Conservation (phyloP, 148 eudicot species). For the Rhododendron simsii region DNA sequence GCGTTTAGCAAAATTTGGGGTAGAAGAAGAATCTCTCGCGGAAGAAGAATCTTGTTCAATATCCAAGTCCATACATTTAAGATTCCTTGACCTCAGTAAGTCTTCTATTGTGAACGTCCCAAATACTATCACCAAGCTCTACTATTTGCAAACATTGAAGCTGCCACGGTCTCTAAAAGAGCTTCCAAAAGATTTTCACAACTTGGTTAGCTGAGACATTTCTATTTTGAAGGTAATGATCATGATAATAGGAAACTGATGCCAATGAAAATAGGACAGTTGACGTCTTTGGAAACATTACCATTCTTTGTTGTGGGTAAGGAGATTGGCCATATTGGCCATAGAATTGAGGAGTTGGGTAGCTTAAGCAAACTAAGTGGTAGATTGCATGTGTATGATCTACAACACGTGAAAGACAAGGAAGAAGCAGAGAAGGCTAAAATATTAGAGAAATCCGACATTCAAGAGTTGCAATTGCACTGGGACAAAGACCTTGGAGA, state of each 20-base stretch:
- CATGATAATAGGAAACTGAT: not conserved
- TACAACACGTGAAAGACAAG: not conserved
- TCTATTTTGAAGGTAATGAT: not conserved
- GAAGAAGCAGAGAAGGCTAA: not conserved
- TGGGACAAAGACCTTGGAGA: not conserved
- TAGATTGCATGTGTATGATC: not conserved
- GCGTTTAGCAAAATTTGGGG: no score
- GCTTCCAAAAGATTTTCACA: not conserved
- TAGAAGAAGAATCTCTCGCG: no score
- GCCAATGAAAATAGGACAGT: not conserved
- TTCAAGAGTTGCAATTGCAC: not conserved
- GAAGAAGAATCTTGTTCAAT: no score
- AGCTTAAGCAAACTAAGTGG: not conserved
- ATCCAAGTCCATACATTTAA: no score
- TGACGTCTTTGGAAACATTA: not conserved
- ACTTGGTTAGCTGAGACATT: not conserved
- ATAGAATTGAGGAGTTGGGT: not conserved
- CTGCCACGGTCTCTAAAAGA: no score
- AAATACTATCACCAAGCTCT: no score
- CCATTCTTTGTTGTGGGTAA: not conserved
- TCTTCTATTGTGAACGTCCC: no score
- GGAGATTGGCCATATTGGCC: not conserved
- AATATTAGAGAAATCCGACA: not conserved
- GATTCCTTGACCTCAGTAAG: no score
- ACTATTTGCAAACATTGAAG: no score